These are phyloP conservation scores for Filobasidium wieringae DNA, from an alignment of 768 basidiomycete genomes.

Conservation along the genomic window DNA sequence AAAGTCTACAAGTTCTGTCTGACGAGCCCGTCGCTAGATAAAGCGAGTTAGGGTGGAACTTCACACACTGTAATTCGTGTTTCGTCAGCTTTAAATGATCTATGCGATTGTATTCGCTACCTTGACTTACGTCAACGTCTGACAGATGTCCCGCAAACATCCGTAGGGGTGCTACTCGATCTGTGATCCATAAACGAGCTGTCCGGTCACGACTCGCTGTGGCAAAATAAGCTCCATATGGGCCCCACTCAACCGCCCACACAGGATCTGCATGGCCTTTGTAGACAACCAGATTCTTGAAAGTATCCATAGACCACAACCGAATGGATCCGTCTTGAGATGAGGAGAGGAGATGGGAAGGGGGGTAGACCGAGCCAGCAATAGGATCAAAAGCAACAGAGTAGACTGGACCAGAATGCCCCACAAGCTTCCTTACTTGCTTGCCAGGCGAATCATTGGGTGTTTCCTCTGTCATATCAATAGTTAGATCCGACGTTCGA, in stretches of 20 bases:
- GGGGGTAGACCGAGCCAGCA: slow-evolving; percentile 70
- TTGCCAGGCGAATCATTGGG: slow-evolving; percentile 67
- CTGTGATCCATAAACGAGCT: slow-evolving; percentile 91
- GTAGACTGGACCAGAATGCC: slow-evolving; percentile 94
- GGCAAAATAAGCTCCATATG: slow-evolving; percentile 96
- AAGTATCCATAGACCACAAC: slow-evolving; percentile 90
- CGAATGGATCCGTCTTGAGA: slow-evolving; percentile 86
- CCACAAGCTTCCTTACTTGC: slow-evolving; percentile 86
- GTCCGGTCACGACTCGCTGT: slow-evolving; percentile 88
- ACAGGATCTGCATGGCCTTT: slow-evolving; percentile 85
- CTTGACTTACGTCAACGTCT: slow-evolving; percentile 77
- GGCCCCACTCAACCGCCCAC: slow-evolving; percentile 99
- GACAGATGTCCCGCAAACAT: slow-evolving; percentile 93
- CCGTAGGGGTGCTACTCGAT: slow-evolving; percentile 68
- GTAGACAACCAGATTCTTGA: slow-evolving; percentile 85
- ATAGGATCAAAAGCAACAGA: slow-evolving; percentile 86
- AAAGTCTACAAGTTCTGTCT: slow-evolving; percentile 88
- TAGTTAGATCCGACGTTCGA: not conserved
- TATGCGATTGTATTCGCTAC: not conserved
- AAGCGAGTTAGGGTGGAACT: slow-evolving; percentile 94
- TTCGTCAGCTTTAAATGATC: slow-evolving; percentile 2
- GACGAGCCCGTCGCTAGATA: slow-evolving; percentile 95
- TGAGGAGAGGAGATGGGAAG: slow-evolving; percentile 75
- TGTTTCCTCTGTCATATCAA: slow-evolving; percentile 38
- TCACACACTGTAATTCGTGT: slow-evolving; percentile 55